phyloP scores from a whole-genome alignment of 805 yeast species.

The Candida qinlingensis region DNA sequence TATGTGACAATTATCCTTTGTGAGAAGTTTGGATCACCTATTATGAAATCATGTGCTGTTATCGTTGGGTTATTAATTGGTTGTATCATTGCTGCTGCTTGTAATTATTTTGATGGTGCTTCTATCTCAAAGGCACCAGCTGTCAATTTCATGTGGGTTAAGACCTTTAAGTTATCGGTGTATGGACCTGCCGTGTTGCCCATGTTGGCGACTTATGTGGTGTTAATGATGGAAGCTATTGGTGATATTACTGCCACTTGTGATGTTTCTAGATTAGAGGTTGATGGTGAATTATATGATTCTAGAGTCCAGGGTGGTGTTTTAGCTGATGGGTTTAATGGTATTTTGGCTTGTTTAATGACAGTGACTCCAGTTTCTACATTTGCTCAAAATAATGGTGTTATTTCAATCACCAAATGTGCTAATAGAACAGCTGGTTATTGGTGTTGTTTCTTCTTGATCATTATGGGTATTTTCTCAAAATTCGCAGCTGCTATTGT shows the following conservation, averaged over 20 bases:
- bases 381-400: constrained; percentile 95
- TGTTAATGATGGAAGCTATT: constrained; percentile 86
- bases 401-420: constrained; percentile 85
- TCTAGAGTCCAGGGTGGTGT: constrained; percentile 91
- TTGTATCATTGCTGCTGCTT: constrained; percentile 88
- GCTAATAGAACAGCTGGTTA: constrained; percentile 80
- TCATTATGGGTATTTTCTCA: constrained; percentile 83
- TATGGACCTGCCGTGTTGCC: constrained; percentile 88
- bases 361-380: constrained; percentile 89
- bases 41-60: constrained; percentile 92
- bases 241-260: constrained; percentile 94
- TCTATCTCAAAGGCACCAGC: constrained; percentile 68
- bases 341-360: constrained; percentile 68
- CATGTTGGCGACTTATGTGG: constrained; percentile 74
- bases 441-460: constrained; percentile 73
- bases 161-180: constrained; percentile 68
- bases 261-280: constrained; percentile 82
- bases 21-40: constrained; percentile 90
- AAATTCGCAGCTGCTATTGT: constrained; percentile 88
- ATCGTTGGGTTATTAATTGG: constrained; percentile 80
- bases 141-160: constrained; percentile 82
- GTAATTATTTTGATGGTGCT: constrained; percentile 65
- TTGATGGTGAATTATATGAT: constrained; percentile 77
- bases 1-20: constrained; percentile 65
- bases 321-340: constrained; percentile 81